Percentiles rank a stretch among this genome's conserved stretches.
phyloP scores from a whole-genome alignment of 169 alveolate genomes.

The Plasmodium vivax region DNA sequence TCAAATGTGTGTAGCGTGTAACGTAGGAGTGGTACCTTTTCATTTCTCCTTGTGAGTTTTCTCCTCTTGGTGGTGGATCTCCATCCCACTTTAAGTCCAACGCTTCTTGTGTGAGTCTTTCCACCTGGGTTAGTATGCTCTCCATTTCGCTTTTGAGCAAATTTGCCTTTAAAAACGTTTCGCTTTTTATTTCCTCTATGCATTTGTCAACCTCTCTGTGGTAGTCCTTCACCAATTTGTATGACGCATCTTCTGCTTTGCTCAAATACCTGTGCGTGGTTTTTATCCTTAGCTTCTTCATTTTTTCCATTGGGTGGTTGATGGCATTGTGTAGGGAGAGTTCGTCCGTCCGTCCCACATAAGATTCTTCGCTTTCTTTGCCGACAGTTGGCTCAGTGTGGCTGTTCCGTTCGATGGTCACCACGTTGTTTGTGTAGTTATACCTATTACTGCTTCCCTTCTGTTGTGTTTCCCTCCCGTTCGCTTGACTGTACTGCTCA shows the following conservation, averaged over 20 bases:
- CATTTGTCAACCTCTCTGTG: background rate
- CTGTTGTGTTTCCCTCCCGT: background rate
- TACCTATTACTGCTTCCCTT: background rate
- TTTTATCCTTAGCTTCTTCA: slow-evolving; percentile 14
- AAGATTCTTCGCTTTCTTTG: background rate
- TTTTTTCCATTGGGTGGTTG: slow-evolving; percentile 4
- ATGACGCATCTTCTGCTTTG: slow-evolving; percentile 1
- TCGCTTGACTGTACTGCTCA: background rate
- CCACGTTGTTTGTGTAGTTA: background rate
- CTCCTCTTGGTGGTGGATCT: background rate
- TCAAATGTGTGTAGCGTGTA: slow-evolving; percentile 5
- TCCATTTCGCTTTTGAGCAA: slow-evolving; percentile 20
- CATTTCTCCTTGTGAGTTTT: background rate
- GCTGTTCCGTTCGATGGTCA: background rate
- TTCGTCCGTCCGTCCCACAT: background rate
- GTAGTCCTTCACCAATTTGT: slow-evolving; percentile 4
- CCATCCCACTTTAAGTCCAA: background rate
- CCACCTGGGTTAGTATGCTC: background rate
- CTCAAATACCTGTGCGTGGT: slow-evolving; percentile 13
- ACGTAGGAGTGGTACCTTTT: background rate
- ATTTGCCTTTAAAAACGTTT: slow-evolving; percentile 10
- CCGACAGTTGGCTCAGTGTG: background rate
- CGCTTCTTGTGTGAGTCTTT: slow-evolving; percentile 8
- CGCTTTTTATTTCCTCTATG: slow-evolving; percentile 26
- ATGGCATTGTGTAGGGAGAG: background rate